phyloP scores from a whole-genome alignment of 805 yeast genomes.

The Wickerhamomyces bovis region DNA sequence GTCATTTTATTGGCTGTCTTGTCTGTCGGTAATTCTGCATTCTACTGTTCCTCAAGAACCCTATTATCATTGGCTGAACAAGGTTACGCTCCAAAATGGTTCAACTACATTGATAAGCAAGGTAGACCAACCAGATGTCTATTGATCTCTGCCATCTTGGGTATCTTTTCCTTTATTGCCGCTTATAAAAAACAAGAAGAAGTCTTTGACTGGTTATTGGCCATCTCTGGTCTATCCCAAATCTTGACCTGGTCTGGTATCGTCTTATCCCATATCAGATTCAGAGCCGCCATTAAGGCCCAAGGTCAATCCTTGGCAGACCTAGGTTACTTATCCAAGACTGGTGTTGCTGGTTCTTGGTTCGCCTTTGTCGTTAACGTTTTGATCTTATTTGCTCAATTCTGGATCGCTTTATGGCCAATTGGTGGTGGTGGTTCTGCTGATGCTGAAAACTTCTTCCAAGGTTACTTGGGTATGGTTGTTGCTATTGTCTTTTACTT shows the following conservation, averaged over 20 bases:
- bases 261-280: slow-evolving; percentile 48
- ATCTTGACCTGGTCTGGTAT: slow-evolving; percentile 59
- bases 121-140: slow-evolving; percentile 59
- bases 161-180: slow-evolving; percentile 59
- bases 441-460: slow-evolving; percentile 38
- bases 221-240: slow-evolving; percentile 56
- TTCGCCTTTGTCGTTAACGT: slow-evolving; percentile 41
- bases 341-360: slow-evolving; percentile 47
- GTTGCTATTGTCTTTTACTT: slow-evolving; percentile 39
- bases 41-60: slow-evolving; percentile 42
- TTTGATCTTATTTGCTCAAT: slow-evolving; percentile 49
- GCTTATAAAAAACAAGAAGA: slow-evolving; percentile 49
- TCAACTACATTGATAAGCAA: slow-evolving; percentile 46
- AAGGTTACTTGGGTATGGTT: slow-evolving; percentile 44
- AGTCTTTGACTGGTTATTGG: slow-evolving; percentile 61
- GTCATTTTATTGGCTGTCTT: slow-evolving; percentile 57
- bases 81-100: slow-evolving; percentile 50
- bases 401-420: slow-evolving; percentile 62
- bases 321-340: slow-evolving; percentile 45
- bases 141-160: slow-evolving; percentile 41
- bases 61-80: slow-evolving; percentile 50
- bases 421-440: slow-evolving; percentile 34
- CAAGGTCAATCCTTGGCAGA: slow-evolving; percentile 45
- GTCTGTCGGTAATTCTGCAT: slow-evolving; percentile 54
- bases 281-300: slow-evolving; percentile 48